A percentile compares a stretch with the other conserved stretches of the same genome.
Conservation (phyloP, 2,329 filamentous ascomycete species). For the Leptodontidium sp. region DNA sequence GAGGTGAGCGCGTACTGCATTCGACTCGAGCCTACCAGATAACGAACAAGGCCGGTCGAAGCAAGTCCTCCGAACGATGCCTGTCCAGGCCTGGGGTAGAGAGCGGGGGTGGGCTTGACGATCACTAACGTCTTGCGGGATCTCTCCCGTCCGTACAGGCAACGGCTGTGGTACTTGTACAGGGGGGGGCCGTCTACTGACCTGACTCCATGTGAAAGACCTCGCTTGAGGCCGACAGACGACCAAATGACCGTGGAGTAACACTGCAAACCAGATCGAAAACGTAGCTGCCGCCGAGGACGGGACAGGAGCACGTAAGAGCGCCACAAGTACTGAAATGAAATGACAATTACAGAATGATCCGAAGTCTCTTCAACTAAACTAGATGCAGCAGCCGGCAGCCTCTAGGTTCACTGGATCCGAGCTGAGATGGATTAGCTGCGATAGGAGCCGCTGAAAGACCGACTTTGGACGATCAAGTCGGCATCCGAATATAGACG, state of each 20-base stretch:
- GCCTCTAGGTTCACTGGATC: background rate
- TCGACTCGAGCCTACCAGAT: background rate
- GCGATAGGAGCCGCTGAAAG: conserved; percentile 11
- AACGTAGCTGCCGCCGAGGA: conserved; percentile 4
- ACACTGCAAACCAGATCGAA: background rate
- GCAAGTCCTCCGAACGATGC: conserved; percentile 8
- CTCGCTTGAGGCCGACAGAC: background rate
- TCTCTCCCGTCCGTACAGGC: background rate
- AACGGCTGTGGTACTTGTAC: background rate
- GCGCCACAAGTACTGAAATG: background rate
- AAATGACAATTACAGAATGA: background rate
- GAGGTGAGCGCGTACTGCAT: background rate
- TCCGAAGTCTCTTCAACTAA: background rate
- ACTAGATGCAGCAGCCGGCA: background rate
- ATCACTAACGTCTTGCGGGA: conserved; percentile 12
- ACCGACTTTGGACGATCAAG: conserved; percentile 1
- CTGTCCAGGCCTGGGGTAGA: conserved; percentile 9
- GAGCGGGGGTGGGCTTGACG: conserved; percentile 9
- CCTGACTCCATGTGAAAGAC: conserved; percentile 7
- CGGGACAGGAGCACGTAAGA: background rate
- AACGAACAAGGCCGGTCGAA: background rate
- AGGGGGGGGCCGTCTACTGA: no score
- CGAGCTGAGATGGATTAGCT: background rate
- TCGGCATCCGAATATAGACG: background rate
- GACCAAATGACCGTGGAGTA: background rate